Evolutionary conservation across 371 early-diverging fungal species (phyloP).

Genomic region (Dinochytrium kinnereticum): DNA sequence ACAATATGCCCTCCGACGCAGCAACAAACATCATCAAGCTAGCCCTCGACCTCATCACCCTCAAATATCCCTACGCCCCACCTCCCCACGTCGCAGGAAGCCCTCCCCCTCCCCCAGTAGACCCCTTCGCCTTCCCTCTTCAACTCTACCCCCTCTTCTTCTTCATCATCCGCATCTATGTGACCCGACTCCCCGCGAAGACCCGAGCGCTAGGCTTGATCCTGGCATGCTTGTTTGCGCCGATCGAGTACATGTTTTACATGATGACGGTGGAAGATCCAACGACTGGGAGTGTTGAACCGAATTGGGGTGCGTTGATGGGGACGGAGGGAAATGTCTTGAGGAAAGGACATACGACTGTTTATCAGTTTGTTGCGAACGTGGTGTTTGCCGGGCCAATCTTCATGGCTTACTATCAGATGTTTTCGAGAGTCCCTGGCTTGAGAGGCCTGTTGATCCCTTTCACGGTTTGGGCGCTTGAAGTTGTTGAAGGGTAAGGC

Average conservation of each 20-base stretch:
- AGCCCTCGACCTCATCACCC: background rate
- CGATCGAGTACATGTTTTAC: slow-evolving; percentile 23
- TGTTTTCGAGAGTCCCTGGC: background rate
- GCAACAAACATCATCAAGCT: background rate
- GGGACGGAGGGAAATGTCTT: background rate
- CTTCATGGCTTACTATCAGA: slow-evolving; percentile 11
- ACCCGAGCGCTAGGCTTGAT: slow-evolving; percentile 5
- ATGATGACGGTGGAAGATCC: slow-evolving; percentile 22
- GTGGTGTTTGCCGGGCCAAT: slow-evolving; percentile 20
- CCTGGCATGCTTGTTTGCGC: slow-evolving; percentile 3
- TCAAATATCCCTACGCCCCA: slow-evolving; percentile 27
- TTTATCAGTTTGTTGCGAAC: too few species aligned
- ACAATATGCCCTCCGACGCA: background rate
- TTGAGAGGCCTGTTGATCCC: background rate
- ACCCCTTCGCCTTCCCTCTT: slow-evolving; percentile 20
- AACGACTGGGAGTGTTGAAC: slow-evolving; percentile 6
- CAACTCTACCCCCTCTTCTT: slow-evolving; percentile 7
- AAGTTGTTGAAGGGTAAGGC: too few species aligned
- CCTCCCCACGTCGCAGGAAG: slow-evolving; percentile 4
- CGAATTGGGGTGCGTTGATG: too few species aligned
- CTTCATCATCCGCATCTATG: background rate
- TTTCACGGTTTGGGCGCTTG: background rate
- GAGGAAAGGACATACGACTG: slow-evolving; percentile 33
- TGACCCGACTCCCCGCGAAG: background rate
- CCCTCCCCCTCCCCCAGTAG: slow-evolving; percentile 15